phyloP scores from a whole-genome alignment of 1,284 basidiomycete species.

The Gomphus sp. region DNA sequence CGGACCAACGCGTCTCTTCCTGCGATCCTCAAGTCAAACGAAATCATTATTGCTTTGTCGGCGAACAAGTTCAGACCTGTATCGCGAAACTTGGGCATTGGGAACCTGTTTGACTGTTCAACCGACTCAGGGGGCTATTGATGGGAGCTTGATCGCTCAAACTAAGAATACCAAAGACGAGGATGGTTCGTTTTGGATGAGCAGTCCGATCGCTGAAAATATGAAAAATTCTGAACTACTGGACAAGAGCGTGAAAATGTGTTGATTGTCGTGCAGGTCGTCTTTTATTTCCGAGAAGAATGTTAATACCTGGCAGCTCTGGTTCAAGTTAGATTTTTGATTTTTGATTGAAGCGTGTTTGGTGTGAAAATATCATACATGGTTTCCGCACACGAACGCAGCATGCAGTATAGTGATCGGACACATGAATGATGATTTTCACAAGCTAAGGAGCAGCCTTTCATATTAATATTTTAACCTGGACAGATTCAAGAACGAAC shows the following conservation, averaged over 20 bases:
- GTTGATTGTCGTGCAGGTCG: neutral
- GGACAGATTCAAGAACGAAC: no score
- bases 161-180: neutral
- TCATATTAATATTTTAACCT: no score
- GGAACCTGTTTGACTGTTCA: neutral
- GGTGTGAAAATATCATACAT: no score
- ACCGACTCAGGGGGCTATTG: neutral
- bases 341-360: no score
- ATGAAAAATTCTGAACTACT: neutral
- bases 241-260: neutral
- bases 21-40: neutral
- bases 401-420: no score
- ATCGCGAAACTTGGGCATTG: neutral
- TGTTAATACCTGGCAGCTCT: no score
- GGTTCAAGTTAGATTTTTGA: no score
- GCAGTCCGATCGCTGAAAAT: neutral
- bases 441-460: no score
- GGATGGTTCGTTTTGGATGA: neutral
- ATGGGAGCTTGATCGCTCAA: neutral
- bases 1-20: neutral
- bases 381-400: no score
- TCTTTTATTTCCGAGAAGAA: no score
- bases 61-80: conserved; percentile 17
- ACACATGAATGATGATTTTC: no score
- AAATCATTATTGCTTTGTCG: conserved; percentile 14